Evolutionary conservation across 148 eudicot genomes (phyloP).

Genomic region (Diospyros lotus): DNA sequence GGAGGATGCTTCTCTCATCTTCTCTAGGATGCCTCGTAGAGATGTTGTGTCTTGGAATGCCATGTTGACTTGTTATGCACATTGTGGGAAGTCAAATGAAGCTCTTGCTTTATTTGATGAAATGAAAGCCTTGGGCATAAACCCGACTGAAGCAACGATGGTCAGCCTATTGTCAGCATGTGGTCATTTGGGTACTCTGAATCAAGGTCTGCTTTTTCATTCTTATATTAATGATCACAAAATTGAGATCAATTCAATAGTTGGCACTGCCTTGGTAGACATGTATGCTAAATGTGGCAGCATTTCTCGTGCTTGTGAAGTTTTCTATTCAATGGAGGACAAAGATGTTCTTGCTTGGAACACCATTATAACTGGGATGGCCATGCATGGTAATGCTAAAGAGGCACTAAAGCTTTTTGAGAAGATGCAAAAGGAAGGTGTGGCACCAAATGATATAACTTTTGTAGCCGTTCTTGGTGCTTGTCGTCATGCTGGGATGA

Average conservation of each 20-base stretch:
- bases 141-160: conserved; percentile 20
- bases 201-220: conserved; percentile 26
- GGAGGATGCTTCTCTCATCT: conserved; percentile 19
- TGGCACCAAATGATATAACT: conserved; percentile 28
- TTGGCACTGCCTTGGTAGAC: conserved; percentile 31
- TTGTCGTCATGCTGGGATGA: conserved; percentile 32
- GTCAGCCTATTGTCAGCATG: conserved; percentile 31
- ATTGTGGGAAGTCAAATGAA: conserved; percentile 26
- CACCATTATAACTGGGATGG: conserved; percentile 30
- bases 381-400: conserved; percentile 25
- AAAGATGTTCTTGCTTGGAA: conserved; percentile 31
- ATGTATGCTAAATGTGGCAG: conserved; percentile 32
- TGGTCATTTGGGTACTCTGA: conserved; percentile 30
- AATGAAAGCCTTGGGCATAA: conserved; percentile 22
- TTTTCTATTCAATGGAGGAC: conserved; percentile 17
- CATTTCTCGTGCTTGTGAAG: conserved; percentile 18
- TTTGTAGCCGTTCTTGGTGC: conserved; percentile 27
- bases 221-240: conserved; percentile 13
- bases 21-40: conserved; percentile 24
- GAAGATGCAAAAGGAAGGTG: conserved; percentile 21
- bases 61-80: conserved; percentile 30
- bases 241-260: conserved; percentile 19
- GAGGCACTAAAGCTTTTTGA: conserved; percentile 19
- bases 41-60: conserved; percentile 38
- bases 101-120: conserved; percentile 28